These are phyloP conservation scores for Stevia rebaudiana DNA, from an alignment of 140 eudicot genomes.

Conservation along the genomic window DNA sequence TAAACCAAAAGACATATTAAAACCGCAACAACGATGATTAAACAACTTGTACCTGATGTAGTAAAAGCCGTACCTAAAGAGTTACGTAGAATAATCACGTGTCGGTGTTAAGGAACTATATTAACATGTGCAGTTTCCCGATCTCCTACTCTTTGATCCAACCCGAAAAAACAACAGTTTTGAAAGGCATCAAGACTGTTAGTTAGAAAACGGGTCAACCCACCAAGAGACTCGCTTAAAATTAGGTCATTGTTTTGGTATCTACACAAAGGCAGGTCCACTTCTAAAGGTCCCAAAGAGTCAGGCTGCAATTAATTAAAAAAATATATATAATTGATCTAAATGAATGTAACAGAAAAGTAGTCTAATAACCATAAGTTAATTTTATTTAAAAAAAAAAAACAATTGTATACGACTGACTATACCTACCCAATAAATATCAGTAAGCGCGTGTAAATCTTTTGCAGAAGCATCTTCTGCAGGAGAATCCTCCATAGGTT, in stretches of 20 bases:
- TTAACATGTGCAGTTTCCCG: slow-evolving; percentile 25
- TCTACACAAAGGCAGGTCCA: slow-evolving; percentile 69
- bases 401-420: too few species aligned
- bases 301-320: slow-evolving; percentile 63
- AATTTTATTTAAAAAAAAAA: too few species aligned
- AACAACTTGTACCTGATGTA: not conserved
- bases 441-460: slow-evolving; percentile 59
- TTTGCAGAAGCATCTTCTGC: slow-evolving; percentile 34
- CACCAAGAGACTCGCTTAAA: slow-evolving; percentile 69
- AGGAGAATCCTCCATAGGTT: slow-evolving; percentile 27
- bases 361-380: not conserved
- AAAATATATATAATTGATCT: not conserved
- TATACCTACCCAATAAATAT: slow-evolving; percentile 76
- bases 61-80: not conserved
- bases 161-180: slow-evolving; percentile 52
- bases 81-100: slow-evolving; percentile 1
- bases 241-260: slow-evolving; percentile 65
- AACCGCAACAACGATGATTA: not conserved
- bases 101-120: slow-evolving; percentile 28
- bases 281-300: slow-evolving; percentile 84
- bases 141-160: slow-evolving; percentile 55
- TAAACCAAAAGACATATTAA: slow-evolving; percentile 11
- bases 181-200: slow-evolving; percentile 88
- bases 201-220: slow-evolving; percentile 67
- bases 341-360: not conserved